Conservation (phyloP, 2,329 filamentous ascomycete species). For the Trichoderma asperellum region DNA sequence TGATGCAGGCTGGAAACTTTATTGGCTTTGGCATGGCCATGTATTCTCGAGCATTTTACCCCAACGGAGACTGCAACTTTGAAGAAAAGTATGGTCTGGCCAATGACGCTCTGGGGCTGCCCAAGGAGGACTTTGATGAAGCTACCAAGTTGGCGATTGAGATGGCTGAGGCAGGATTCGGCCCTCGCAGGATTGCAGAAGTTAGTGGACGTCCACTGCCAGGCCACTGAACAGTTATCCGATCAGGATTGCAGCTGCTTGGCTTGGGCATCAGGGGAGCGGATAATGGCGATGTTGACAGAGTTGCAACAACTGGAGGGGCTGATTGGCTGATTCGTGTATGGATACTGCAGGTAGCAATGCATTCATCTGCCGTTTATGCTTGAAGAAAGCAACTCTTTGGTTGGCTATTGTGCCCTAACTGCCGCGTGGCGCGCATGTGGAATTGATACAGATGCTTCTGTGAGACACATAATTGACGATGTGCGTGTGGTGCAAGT, state of each 20-base stretch:
- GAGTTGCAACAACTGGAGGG: not conserved
- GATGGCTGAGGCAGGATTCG: constrained; percentile 37
- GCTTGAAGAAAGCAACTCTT: not conserved
- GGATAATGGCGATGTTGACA: not conserved
- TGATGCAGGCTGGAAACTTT: constrained; percentile 46
- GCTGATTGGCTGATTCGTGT: not conserved
- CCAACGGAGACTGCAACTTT: constrained; percentile 47
- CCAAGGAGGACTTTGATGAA: constrained; percentile 62
- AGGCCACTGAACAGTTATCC: not conserved
- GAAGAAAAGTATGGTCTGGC: constrained; percentile 42
- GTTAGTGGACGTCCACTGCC: not conserved
- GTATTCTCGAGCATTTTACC: constrained; percentile 60
- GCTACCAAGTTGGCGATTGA: constrained; percentile 54
- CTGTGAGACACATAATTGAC: not conserved
- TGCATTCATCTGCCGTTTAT: not conserved
- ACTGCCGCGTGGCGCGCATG: not conserved
- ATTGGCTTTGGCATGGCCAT: constrained; percentile 54
- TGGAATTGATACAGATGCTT: not conserved
- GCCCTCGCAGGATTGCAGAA: not conserved
- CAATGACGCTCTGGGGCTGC: constrained; percentile 61
- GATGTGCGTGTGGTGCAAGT: not conserved
- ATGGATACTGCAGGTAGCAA: not conserved
- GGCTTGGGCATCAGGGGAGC: not conserved
- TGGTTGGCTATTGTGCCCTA: not conserved
- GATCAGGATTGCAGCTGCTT: not conserved